A percentile compares a stretch with the other conserved stretches of the same genome.
phyloP scores from a whole-genome alignment of 2,329 filamentous ascomycete species.

The Verticillium albo-atrum region DNA sequence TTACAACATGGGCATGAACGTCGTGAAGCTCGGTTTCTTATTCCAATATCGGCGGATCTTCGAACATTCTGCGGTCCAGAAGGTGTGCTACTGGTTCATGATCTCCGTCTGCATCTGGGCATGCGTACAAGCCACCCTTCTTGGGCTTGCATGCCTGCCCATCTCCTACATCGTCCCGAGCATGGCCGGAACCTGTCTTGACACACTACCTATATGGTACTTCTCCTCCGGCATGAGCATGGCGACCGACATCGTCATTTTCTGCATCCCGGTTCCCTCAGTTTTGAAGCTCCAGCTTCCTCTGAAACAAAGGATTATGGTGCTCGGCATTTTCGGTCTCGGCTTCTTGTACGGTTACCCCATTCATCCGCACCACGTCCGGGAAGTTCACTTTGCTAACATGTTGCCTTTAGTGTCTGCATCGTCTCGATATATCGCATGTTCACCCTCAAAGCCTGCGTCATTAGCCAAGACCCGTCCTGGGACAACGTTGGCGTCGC shows the following conservation, averaged over 20 bases:
- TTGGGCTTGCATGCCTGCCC: constrained; percentile 21
- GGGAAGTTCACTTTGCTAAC: background rate
- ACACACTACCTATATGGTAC: constrained; percentile 25
- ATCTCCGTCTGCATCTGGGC: constrained; percentile 21
- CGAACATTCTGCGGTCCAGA: constrained; percentile 12
- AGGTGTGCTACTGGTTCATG: constrained; percentile 21
- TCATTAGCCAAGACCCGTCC: constrained; percentile 20
- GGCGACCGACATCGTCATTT: constrained; percentile 21
- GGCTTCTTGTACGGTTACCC: constrained; percentile 23
- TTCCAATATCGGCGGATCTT: constrained; percentile 28
- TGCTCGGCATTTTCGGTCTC: constrained; percentile 22
- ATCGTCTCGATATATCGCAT: constrained; percentile 27
- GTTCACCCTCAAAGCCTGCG: constrained; percentile 22
- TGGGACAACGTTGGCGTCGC: constrained; percentile 25
- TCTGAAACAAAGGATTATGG: constrained; percentile 19
- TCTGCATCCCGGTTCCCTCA: constrained; percentile 19
- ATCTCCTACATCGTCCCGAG: constrained; percentile 17
- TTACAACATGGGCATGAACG: constrained; percentile 25
- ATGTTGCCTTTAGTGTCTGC: constrained; percentile 17
- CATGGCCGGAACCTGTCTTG: constrained; percentile 19
- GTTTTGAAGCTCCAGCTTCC: constrained; percentile 19
- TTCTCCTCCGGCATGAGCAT: constrained; percentile 22
- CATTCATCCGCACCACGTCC: background rate
- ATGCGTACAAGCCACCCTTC: constrained; percentile 16
- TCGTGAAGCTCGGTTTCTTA: constrained; percentile 26